Percentiles rank a stretch among this genome's conserved stretches.
phyloP scores from a whole-genome alignment of 148 eudicot genomes.

The Camellia japonica region DNA sequence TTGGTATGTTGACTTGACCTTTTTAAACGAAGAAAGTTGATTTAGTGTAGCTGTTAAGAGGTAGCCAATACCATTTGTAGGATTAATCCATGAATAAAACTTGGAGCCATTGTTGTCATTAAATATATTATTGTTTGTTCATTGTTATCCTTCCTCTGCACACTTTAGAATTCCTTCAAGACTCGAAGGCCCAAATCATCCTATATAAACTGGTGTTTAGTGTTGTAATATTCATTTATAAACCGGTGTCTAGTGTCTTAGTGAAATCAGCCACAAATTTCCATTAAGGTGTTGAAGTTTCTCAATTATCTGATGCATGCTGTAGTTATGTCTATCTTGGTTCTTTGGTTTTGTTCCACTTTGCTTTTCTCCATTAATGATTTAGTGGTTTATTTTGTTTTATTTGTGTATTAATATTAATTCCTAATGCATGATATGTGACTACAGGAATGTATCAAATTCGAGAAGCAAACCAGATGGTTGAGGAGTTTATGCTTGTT shows the following conservation, averaged over 20 bases:
- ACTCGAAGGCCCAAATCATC: no score
- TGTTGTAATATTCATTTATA: not conserved
- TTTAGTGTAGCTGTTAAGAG: no score
- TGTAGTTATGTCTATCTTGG: not conserved
- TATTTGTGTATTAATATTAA: not conserved
- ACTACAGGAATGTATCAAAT: slow-evolving; percentile 96
- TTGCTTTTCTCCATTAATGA: not conserved
- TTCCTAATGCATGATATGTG: slow-evolving; percentile 13
- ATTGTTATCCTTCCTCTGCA: no score
- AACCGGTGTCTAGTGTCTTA: not conserved
- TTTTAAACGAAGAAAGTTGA: no score
- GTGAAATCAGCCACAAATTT: not conserved
- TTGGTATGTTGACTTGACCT: no score
- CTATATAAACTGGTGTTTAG: no score
- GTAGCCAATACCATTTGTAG: no score
- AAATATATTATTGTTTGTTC: no score
- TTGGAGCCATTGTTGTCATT: no score
- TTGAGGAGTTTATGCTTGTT: slow-evolving; percentile 99
- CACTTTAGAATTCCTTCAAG: no score
- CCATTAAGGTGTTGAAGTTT: slow-evolving; percentile 4
- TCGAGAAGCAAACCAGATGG: slow-evolving; percentile 99
- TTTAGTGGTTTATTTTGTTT: not conserved
- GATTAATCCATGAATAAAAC: no score
- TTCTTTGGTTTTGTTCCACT: not conserved
- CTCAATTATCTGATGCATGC: slow-evolving; percentile 6